Base-by-base conservation (phyloP, 2,329 filamentous ascomycete genomes). In the Aspergillus fructus region DNA sequence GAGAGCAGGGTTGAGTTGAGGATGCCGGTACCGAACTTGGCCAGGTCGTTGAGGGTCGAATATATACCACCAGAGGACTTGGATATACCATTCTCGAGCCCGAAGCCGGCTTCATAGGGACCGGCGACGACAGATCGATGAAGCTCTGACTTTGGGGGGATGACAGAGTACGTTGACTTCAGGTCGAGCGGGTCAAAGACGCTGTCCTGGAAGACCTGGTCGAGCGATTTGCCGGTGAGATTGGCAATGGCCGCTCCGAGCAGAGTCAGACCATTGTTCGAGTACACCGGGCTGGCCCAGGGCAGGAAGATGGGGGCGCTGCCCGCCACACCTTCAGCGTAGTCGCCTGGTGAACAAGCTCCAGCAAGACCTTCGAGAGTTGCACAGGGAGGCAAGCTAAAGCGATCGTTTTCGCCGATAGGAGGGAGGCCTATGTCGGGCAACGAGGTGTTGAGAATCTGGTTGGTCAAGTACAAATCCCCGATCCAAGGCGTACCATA, bases 221-320 rank as follows among this genome's bases (percentile, higher is more conserved):
- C 66, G 17, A 78, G 76, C 0, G 74, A 61, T 47, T 72, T 73
- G 4, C 76, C 75, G 0, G 77, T 78, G 0, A 78, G 71, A 5
- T 72, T 73, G 58, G 82, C 78, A 0, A 84, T 68, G 0, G 78
- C 77, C 1, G 78, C 67, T 2, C 78, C 79, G 19, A 79, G 63
- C 3, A 68, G 56, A 7, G 62, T 58, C 43, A 63, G 79, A 1
- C 73, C 80, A 3, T 76, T 68, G 60, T 84, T 83, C 27, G 80
- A 79, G 64, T 85, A 85, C 3, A 74, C 69, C 0, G 81, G 79
- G 3, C 71, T 76, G 0, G 74, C 72, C 60, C 77, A 80, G 0
- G 81, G 75, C 0, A 68, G 64, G 50, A 78, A 81, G 1, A 75
- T 68, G 0, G 80, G 79, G 5, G 71, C 67, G 21, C 40, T 52